Base-by-base conservation (phyloP, 2,329 filamentous ascomycete genomes). In the Aureobasidium sp. region DNA sequence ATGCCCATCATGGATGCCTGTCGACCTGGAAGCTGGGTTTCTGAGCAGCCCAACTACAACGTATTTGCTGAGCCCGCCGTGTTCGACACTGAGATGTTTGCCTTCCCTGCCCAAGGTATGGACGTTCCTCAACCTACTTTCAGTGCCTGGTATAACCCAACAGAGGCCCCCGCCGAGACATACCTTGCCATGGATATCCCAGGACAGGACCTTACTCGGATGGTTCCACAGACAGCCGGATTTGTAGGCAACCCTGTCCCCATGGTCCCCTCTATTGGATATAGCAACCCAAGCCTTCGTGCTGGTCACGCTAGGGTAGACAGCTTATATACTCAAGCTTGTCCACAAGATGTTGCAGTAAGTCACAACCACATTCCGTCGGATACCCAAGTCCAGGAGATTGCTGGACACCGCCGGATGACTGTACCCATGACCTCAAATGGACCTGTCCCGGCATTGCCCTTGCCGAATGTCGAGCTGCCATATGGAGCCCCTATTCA, bases 181-280 rank as follows among this genome's bases (percentile, higher is more conserved):
- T 53, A 36, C 25, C 48, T 59, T 42, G 25, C 45, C 37, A 44
- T 59, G 45, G 14, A 59, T 5, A 25, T 7, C 5, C 39, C 34
- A n/a, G 53, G 45, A 41, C 48, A 49, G 13, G 21, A 14, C 11
- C 51, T 47, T 27, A 3, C 53, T 14, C 16, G 7, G 11, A 34
- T 62, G n/a, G 14, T 30, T 8, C 48, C 61, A 14, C 61, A 62
- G 25, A 62, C 47, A 13, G 61, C 61, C 30, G 61, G 61, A 59
- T 62, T 62, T 41, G 61, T 62, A 59, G 61, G 54, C 55, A 54
- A 45, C 41, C 42, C 54, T 25, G 25, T 29, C 2, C n/a, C 21
- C 32, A 39, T 58, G 42, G 42, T 30, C 13, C 32, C 54, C 13
- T 30, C 30, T 21, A 32, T 16, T 3, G 49, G 49, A 57, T 48